Percentiles rank a stretch among this genome's conserved stretches.
phyloP scores from a whole-genome alignment of 441 rosid species.

The Erodium trifolium region DNA sequence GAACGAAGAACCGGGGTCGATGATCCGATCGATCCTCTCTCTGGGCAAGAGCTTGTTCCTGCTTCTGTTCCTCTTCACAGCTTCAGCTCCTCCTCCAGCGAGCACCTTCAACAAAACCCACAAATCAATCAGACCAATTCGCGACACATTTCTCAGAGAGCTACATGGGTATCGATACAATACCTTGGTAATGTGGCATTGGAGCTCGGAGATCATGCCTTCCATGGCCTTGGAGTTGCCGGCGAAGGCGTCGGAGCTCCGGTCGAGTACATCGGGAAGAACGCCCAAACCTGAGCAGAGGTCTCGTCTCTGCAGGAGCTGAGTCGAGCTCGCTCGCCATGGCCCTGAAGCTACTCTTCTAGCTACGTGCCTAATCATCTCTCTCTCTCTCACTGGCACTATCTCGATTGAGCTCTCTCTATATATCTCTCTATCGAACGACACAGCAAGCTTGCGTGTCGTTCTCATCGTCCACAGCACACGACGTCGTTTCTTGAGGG shows the following conservation, averaged over 20 bases:
- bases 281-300: not conserved
- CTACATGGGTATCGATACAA: not conserved
- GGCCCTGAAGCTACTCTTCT: slow-evolving; percentile 1
- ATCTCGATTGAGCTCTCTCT: not conserved
- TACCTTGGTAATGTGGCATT: slow-evolving; percentile 4
- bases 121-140: not conserved
- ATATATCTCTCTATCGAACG: not conserved
- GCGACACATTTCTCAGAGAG: not conserved
- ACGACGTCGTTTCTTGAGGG: not conserved
- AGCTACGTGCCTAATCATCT: not conserved
- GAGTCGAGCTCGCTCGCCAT: not conserved
- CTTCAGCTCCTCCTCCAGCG: slow-evolving; percentile 9
- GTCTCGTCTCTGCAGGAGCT: slow-evolving; percentile 1
- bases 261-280: slow-evolving; percentile 2
- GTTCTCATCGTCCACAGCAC: not conserved
- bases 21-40: slow-evolving; percentile 8
- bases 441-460: slow-evolving; percentile 4
- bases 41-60: slow-evolving; percentile 75
- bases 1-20: slow-evolving; percentile 62
- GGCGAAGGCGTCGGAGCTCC: slow-evolving; percentile 8
- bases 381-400: not conserved
- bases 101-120: slow-evolving; percentile 18
- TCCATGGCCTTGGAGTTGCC: slow-evolving; percentile 8
- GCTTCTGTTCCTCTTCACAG: slow-evolving; percentile 13
- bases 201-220: not conserved